Conservation (phyloP, 108 stramenopile species). For the Skeletonema tropicum region DNA sequence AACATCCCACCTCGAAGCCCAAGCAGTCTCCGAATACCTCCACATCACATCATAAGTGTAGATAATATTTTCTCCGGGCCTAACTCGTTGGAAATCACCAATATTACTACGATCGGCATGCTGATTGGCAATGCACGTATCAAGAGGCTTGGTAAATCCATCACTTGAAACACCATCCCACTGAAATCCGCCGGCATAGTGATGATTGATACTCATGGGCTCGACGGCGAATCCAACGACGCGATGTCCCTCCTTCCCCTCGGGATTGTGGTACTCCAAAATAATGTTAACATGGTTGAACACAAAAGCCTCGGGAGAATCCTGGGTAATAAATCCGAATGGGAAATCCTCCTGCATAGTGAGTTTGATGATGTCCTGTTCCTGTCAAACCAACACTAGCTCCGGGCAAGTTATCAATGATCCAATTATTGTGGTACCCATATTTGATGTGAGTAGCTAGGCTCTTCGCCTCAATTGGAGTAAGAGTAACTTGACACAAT, state of each 20-base stretch:
- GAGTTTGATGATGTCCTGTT: slow-evolving; percentile 58
- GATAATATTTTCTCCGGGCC: slow-evolving; percentile 70
- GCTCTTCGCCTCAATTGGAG: slow-evolving; percentile 60
- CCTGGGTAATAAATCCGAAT: slow-evolving; percentile 81
- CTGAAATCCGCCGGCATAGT: slow-evolving; percentile 68
- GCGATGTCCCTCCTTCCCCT: slow-evolving; percentile 85
- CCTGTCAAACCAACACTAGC: slow-evolving; percentile 70
- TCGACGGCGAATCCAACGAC: slow-evolving; percentile 96
- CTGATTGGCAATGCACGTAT: slow-evolving; percentile 57
- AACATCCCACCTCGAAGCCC: slow-evolving; percentile 98
- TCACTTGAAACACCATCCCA: slow-evolving; percentile 77
- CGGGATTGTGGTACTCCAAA: slow-evolving; percentile 87
- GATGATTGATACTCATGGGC: slow-evolving; percentile 89
- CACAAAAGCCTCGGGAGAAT: slow-evolving; percentile 73
- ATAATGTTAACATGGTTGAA: slow-evolving; percentile 97
- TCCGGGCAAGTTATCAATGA: slow-evolving; percentile 98
- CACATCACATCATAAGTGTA: slow-evolving; percentile 99
- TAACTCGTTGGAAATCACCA: slow-evolving; percentile 56
- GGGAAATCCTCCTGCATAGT: slow-evolving; percentile 94
- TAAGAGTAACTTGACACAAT: slow-evolving; percentile 69
- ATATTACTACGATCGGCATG: slow-evolving; percentile 55
- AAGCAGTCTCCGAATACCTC: slow-evolving; percentile 86
- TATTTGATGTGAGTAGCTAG: slow-evolving; percentile 79
- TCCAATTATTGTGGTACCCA: slow-evolving; percentile 98
- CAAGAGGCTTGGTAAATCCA: slow-evolving; percentile 70